Conservation (phyloP, 1,284 basidiomycete genomes). For the Takashimella koratensis region DNA sequence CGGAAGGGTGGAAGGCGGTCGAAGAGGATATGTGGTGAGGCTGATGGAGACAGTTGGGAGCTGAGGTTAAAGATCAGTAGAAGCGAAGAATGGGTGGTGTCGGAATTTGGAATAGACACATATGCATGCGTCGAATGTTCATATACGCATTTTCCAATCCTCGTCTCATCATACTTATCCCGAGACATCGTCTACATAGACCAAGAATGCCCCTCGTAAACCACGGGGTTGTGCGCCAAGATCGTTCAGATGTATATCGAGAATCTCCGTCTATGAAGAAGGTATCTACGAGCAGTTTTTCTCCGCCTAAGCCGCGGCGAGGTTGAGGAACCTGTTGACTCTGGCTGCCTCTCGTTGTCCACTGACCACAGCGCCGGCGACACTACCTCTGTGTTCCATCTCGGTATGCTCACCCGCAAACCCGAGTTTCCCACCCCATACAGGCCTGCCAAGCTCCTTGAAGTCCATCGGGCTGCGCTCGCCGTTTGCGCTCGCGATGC, state of each 20-base stretch:
- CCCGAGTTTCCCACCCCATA: conserved; percentile 51
- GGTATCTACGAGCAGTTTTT: no score
- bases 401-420: conserved; percentile 57
- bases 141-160: no score
- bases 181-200: no score
- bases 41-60: not conserved
- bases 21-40: conserved; percentile 23
- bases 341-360: conserved; percentile 50
- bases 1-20: conserved; percentile 28
- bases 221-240: no score
- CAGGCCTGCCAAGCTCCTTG: conserved; percentile 48
- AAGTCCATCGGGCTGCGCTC: conserved; percentile 52
- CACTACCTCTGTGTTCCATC: conserved; percentile 51
- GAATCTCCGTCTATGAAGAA: no score
- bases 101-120: not conserved
- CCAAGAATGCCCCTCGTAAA: no score
- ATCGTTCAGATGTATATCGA: no score
- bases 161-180: no score
- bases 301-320: no score
- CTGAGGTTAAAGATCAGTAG: not conserved
- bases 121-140: no score
- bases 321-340: conserved; percentile 31
- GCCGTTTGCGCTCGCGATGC: conserved; percentile 41
- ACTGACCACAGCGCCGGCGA: conserved; percentile 51
- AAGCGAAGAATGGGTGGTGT: not conserved